phyloP scores from a whole-genome alignment of 495 filamentous ascomycete genomes.

The Aspergillus indologenus region DNA sequence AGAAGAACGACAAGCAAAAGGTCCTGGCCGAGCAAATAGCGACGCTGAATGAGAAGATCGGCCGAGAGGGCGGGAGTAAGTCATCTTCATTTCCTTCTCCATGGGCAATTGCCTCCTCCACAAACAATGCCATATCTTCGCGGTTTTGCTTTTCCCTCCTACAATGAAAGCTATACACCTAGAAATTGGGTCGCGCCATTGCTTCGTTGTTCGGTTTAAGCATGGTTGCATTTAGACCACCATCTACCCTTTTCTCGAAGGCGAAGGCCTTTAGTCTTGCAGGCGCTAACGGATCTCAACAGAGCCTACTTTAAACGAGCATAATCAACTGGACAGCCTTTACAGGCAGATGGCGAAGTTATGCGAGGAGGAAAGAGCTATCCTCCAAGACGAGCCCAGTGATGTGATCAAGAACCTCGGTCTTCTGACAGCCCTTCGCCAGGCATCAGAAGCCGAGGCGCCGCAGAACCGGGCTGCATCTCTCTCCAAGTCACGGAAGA shows the following conservation, averaged over 20 bases:
- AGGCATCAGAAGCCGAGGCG: constrained; percentile 57
- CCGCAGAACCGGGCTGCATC: constrained; percentile 44
- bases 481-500: constrained; percentile 56
- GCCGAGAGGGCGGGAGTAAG: constrained; percentile 46
- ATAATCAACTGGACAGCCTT: constrained; percentile 52
- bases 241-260: not conserved
- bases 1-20: constrained; percentile 57
- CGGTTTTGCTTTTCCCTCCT: too few relatives aligned
- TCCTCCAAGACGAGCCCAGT: constrained; percentile 56
- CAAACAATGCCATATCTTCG: not conserved
- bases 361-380: constrained; percentile 58
- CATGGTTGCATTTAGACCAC: not conserved
- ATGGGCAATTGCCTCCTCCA: not conserved
- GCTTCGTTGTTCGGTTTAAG: not conserved
- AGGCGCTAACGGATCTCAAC: constrained; percentile 4
- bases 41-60: constrained; percentile 48
- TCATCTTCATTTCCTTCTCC: constrained; percentile 13
- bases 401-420: constrained; percentile 58
- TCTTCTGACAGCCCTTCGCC: constrained; percentile 58
- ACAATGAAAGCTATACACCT: too few relatives aligned
- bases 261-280: not conserved
- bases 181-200: not conserved
- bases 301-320: constrained; percentile 40
- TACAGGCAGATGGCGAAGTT: constrained; percentile 63
- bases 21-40: constrained; percentile 51